A percentile compares a stretch with the other conserved stretches of the same genome.
Conservation (phyloP, 148 eudicot genomes). For the Silene uniflora region DNA sequence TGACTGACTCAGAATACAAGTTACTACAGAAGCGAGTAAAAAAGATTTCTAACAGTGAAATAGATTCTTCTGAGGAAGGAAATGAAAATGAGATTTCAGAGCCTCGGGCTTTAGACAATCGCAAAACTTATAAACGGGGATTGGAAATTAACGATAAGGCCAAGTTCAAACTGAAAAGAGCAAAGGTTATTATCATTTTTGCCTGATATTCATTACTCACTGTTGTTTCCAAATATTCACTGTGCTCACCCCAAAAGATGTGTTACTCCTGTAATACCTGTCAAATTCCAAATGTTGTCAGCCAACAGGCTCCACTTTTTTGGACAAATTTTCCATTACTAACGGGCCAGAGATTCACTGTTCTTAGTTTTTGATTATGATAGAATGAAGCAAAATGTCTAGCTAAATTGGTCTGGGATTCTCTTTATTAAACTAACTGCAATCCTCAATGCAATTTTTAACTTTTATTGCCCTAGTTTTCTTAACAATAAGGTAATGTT, state of each 20-base stretch:
- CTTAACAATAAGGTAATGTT: no score
- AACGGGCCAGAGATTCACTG: no score
- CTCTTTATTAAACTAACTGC: no score
- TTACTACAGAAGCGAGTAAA: slow-evolving; percentile 44
- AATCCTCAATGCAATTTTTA: no score
- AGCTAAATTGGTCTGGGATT: no score
- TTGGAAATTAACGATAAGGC: slow-evolving; percentile 42
- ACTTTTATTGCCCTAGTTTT: no score
- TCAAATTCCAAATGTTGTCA: no score
- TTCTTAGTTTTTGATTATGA: no score
- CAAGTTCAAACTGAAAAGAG: slow-evolving; percentile 73
- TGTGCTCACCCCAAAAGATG: not conserved
- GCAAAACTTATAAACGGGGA: slow-evolving; percentile 30
- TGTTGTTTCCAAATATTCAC: not conserved
- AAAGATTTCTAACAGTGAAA: slow-evolving; percentile 23
- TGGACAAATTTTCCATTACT: no score
- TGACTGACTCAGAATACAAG: slow-evolving; percentile 53
- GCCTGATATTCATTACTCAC: not conserved
- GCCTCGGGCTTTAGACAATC: slow-evolving; percentile 21
- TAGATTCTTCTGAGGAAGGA: slow-evolving; percentile 37
- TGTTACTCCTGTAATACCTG: not conserved
- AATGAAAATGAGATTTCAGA: slow-evolving; percentile 25
- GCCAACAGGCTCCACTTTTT: not conserved
- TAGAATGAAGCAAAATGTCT: no score
- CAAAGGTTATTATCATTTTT: slow-evolving; percentile 47